These are phyloP conservation scores for Paramecium sonneborni DNA, from an alignment of 73 alveolate genomes.

Conservation along the genomic window DNA sequence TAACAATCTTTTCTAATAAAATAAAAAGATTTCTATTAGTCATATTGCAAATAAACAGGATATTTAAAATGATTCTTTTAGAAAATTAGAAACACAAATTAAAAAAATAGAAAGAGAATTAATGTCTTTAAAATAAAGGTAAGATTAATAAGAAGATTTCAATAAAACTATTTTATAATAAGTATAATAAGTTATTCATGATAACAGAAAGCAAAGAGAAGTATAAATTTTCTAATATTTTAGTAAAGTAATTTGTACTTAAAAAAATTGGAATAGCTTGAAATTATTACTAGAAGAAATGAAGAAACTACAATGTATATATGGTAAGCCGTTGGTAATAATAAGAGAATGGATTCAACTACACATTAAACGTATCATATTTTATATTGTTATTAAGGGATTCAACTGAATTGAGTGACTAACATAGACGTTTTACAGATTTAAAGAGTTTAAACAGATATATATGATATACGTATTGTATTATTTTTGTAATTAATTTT, in stretches of 20 bases:
- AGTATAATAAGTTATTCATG: neutral
- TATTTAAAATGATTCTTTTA: neutral
- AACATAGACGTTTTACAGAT: conserved; percentile 38
- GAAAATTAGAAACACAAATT: conserved; percentile 19
- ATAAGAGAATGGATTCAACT: conserved; percentile 30
- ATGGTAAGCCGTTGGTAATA: neutral
- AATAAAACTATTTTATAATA: neutral
- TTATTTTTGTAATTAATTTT: neutral
- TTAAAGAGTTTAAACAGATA: neutral
- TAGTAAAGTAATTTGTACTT: neutral
- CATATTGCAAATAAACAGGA: neutral
- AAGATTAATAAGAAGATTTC: neutral
- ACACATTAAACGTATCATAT: conserved; percentile 22
- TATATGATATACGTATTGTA: neutral
- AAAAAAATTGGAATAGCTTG: conserved; percentile 15
- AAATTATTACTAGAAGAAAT: conserved; percentile 6
- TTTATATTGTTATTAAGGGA: neutral
- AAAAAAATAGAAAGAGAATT: conserved; percentile 8
- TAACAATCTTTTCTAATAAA: neutral
- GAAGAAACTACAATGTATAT: neutral
- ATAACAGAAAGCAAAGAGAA: neutral
- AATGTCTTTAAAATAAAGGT: neutral
- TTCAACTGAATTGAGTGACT: conserved; percentile 44
- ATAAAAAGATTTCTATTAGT: conserved; percentile 35
- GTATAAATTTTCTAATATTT: neutral